phyloP scores from a whole-genome alignment of 2,329 filamentous ascomycete genomes.

The Neurospora sp. region DNA sequence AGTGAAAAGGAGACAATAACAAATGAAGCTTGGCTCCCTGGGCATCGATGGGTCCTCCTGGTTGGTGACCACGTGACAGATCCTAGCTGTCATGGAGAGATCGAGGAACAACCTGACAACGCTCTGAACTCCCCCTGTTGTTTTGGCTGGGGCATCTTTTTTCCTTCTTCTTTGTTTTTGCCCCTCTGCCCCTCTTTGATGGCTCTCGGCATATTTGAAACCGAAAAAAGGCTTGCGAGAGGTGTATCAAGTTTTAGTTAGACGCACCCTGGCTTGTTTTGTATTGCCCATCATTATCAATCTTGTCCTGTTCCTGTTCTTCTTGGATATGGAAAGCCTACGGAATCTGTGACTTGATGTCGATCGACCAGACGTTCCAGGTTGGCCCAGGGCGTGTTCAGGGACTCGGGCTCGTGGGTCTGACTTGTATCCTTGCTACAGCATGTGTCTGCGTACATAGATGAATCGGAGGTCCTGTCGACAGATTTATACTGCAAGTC shows the following conservation, averaged over 20 bases:
- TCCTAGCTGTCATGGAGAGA: background rate
- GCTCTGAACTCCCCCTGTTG: background rate
- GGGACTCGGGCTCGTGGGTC: background rate
- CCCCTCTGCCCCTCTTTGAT: background rate
- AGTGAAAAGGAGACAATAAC: background rate
- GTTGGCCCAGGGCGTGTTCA: background rate
- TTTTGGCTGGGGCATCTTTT: background rate
- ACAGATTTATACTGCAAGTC: background rate
- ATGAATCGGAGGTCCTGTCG: background rate
- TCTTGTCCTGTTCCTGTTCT: background rate
- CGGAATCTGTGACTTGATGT: background rate
- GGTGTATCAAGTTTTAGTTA: background rate
- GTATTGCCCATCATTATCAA: background rate
- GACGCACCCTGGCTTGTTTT: background rate
- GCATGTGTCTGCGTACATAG: background rate
- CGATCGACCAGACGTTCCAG: background rate
- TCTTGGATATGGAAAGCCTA: background rate
- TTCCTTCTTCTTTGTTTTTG: background rate
- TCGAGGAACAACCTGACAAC: background rate
- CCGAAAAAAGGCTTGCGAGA: background rate
- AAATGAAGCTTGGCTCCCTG: background rate
- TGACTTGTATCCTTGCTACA: background rate
- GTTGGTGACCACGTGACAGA: background rate
- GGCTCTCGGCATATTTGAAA: background rate
- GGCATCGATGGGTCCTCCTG: background rate